phyloP scores from a whole-genome alignment of 139 green algal species.

The Coccomyxa sp. region DNA sequence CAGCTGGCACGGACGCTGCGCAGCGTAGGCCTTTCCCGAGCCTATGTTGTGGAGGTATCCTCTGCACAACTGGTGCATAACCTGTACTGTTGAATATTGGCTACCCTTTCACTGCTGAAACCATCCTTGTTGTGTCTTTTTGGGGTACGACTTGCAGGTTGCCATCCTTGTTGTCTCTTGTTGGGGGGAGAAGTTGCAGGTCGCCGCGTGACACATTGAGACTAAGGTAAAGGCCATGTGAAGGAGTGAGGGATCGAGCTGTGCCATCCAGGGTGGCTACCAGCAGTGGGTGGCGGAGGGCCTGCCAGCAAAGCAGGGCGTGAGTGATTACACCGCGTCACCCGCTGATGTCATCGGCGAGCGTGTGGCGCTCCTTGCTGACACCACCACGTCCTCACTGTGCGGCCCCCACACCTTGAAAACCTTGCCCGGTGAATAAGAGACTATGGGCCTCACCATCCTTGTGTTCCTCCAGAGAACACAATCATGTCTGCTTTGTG shows the following conservation, averaged over 20 bases:
- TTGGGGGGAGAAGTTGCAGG: neutral
- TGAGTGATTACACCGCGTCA: neutral
- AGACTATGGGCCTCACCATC: neutral
- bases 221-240: too few species aligned
- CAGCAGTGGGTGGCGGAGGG: neutral
- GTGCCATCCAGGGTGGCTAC: neutral
- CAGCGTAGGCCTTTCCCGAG: neutral
- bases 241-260: neutral
- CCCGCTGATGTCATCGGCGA: neutral
- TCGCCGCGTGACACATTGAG: too few species aligned
- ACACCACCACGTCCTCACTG: neutral
- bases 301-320: neutral
- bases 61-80: neutral
- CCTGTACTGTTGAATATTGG: neutral
- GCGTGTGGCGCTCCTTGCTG: neutral
- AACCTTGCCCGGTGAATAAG: neutral
- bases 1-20: neutral
- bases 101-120: neutral
- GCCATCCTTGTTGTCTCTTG: neutral
- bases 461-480: neutral
- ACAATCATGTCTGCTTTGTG: neutral
- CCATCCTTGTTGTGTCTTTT: neutral
- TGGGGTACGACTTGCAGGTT: neutral
- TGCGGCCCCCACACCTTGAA: neutral
- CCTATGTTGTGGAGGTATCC: neutral